phyloP scores from a whole-genome alignment of 495 filamentous ascomycete genomes.

The Alectoria sarmentosa region DNA sequence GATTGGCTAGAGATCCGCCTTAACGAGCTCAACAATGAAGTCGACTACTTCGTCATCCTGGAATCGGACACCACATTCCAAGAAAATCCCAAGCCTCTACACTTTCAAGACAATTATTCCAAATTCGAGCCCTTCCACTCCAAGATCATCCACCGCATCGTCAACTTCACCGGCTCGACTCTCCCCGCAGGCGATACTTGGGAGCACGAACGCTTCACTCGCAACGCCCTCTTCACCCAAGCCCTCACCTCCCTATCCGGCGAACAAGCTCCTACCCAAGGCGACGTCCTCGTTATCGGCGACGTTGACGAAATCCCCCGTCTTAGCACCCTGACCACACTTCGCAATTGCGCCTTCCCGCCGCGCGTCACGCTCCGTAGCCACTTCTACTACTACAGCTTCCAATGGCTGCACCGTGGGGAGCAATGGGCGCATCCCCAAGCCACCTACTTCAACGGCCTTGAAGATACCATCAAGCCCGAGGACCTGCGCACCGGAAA shows the following conservation, averaged over 20 bases:
- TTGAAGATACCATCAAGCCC: conserved; percentile 38
- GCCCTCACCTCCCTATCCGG: conserved; percentile 39
- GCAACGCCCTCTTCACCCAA: conserved; percentile 44
- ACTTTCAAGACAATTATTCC: conserved; percentile 36
- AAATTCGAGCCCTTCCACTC: conserved; percentile 37
- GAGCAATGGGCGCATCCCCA: conserved; percentile 49
- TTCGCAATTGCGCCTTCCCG: conserved; percentile 45
- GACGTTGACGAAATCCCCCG: conserved; percentile 50
- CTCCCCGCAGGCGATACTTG: conserved; percentile 29
- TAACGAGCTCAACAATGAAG: conserved; percentile 40
- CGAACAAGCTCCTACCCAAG: conserved; percentile 22
- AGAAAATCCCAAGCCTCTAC: conserved; percentile 40
- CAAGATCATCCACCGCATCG: conserved; percentile 50
- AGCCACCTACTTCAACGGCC: conserved; percentile 46
- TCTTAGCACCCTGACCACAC: conserved; percentile 36
- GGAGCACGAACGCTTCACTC: conserved; percentile 45
- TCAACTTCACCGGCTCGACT: conserved; percentile 37
- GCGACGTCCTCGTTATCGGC: conserved; percentile 34
- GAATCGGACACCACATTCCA: conserved; percentile 46
- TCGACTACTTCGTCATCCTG: conserved; percentile 53
- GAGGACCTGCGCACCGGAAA: conserved; percentile 42
- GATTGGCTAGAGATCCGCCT: conserved; percentile 53
- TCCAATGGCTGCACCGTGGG: conserved; percentile 47
- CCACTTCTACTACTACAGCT: conserved; percentile 50
- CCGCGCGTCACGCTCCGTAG: conserved; percentile 45